phyloP scores from a whole-genome alignment of 73 alveolate species.

The Paramecium sexaurelia region DNA sequence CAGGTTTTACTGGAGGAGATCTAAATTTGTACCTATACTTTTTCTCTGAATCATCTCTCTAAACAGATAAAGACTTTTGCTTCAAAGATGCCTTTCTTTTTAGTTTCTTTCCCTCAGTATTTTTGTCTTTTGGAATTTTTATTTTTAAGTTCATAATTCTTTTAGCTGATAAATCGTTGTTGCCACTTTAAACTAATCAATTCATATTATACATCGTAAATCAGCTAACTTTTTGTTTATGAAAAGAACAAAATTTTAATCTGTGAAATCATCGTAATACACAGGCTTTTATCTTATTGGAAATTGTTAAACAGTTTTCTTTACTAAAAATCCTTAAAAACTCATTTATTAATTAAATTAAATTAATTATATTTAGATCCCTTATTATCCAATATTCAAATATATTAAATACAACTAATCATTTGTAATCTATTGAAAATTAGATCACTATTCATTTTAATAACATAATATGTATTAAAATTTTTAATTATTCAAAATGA shows the following conservation, averaged over 20 bases:
- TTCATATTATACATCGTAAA: not conserved
- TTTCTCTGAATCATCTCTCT: not conserved
- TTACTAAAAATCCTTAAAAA: constrained; percentile 16
- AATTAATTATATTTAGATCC: not conserved
- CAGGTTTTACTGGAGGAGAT: constrained; percentile 28
- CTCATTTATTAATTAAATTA: constrained; percentile 18
- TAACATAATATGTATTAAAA: no score
- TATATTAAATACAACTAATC: no score
- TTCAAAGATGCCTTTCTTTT: not conserved
- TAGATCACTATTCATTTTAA: no score
- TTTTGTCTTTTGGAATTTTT: constrained; percentile 1
- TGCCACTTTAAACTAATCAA: constrained; percentile 35
- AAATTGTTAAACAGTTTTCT: not conserved
- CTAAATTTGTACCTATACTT: not conserved
- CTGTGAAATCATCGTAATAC: constrained; percentile 1
- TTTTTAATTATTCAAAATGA: no score
- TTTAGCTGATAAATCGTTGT: constrained; percentile 15
- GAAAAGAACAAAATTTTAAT: not conserved
- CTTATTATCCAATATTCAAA: not conserved
- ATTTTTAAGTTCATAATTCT: not conserved
- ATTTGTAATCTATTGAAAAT: no score
- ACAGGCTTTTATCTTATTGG: constrained; percentile 7
- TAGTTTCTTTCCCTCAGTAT: not conserved
- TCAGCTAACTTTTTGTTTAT: constrained; percentile 2
- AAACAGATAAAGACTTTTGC: not conserved